These are phyloP conservation scores for Lagenidium sp. DNA, from an alignment of 352 stramenopile species.

Conservation along the genomic window DNA sequence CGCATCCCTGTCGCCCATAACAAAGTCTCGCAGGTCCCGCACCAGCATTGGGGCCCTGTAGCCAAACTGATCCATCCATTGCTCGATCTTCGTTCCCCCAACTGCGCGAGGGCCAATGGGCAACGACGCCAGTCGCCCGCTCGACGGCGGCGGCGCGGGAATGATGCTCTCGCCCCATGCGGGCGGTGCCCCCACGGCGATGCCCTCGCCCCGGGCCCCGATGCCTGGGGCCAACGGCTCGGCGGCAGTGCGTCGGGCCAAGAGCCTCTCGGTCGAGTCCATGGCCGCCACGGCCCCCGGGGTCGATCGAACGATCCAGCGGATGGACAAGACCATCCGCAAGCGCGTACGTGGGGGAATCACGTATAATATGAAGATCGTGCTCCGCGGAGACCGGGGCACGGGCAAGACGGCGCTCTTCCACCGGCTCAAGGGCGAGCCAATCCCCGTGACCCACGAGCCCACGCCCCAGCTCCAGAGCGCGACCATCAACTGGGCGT, in stretches of 20 bases:
- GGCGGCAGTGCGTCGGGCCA: constrained; percentile 21
- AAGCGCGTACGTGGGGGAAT: constrained; percentile 68
- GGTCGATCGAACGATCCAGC: constrained; percentile 59
- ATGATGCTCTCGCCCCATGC: constrained; percentile 2
- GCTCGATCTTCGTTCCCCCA: too few relatives aligned
- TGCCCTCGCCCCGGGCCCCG: constrained; percentile 7
- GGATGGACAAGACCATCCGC: constrained; percentile 78
- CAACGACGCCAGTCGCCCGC: constrained; percentile 16
- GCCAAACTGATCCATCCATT: too few relatives aligned
- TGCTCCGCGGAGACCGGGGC: constrained; percentile 74
- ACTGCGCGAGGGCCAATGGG: too few relatives aligned
- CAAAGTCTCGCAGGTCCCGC: too few relatives aligned
- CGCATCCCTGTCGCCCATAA: too few relatives aligned
- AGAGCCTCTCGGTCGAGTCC: constrained; percentile 27
- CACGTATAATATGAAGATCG: constrained; percentile 91
- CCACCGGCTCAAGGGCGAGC: constrained; percentile 69
- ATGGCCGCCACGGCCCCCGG: constrained; percentile 10
- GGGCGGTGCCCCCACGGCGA: background rate
- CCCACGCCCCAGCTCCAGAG: constrained; percentile 82
- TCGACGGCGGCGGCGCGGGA: constrained; percentile 2
- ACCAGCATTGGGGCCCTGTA: too few relatives aligned
- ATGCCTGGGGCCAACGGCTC: background rate
- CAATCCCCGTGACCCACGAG: constrained; percentile 56
- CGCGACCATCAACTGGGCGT: constrained; percentile 84
- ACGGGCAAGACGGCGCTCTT: constrained; percentile 88